Conservation (phyloP, 2,329 filamentous ascomycete species). For the Cryphonectria carpinicola region DNA sequence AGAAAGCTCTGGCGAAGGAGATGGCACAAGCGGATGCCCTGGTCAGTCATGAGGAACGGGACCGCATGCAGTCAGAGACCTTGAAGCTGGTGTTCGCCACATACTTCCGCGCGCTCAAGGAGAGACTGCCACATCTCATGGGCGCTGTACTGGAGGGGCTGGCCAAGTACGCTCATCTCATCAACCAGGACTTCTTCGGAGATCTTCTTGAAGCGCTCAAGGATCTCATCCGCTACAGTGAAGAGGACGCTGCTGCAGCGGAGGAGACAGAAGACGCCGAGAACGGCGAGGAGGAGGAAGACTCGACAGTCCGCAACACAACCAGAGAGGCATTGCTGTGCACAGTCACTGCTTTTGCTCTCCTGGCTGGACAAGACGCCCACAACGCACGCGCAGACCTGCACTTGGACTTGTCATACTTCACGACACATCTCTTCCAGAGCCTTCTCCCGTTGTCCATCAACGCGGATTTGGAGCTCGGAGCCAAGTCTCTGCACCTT, state of each 20-base stretch:
- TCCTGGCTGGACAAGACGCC: conserved; percentile 91
- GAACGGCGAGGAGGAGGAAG: conserved; percentile 53
- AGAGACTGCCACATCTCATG: conserved; percentile 81
- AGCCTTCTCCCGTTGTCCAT: conserved; percentile 78
- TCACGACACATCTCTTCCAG: conserved; percentile 91
- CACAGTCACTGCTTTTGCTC: conserved; percentile 94
- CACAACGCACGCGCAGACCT: conserved; percentile 80
- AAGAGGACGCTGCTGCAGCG: conserved; percentile 56
- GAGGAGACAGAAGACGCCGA: conserved; percentile 52
- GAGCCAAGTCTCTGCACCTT: conserved; percentile 72
- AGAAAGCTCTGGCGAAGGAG: conserved; percentile 87
- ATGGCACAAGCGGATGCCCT: conserved; percentile 90
- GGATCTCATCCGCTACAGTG: conserved; percentile 82
- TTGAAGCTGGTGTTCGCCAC: conserved; percentile 93
- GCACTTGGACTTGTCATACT: conserved; percentile 91
- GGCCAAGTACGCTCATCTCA: conserved; percentile 91
- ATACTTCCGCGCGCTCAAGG: conserved; percentile 94
- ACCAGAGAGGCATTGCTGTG: conserved; percentile 89
- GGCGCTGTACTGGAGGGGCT: conserved; percentile 95
- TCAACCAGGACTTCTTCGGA: conserved; percentile 99
- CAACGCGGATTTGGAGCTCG: conserved; percentile 84
- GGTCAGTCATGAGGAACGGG: conserved; percentile 89
- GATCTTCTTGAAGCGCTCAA: conserved; percentile 93
- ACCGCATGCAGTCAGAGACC: conserved; percentile 93
- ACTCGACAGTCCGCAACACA: conserved; percentile 65